Percentiles rank a stretch among this genome's conserved stretches.
phyloP scores from a whole-genome alignment of 768 basidiomycete genomes.

The Mycena metata region DNA sequence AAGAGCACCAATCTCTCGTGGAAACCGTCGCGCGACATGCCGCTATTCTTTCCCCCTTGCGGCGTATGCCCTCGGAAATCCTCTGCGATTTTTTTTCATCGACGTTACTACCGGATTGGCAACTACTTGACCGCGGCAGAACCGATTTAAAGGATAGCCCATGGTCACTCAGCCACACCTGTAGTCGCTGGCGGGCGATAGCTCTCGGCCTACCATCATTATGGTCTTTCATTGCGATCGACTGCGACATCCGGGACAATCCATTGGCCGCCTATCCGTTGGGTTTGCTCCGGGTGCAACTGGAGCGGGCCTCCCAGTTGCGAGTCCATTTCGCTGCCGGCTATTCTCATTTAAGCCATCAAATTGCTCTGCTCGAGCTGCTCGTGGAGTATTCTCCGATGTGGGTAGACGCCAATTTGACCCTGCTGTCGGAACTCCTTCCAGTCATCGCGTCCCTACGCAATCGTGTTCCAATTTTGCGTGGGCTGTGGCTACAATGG shows the following conservation, averaged over 20 bases:
- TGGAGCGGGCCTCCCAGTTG: not conserved
- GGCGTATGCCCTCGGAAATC: slow-evolving; percentile 3
- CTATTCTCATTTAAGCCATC: not conserved
- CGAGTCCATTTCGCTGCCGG: not conserved
- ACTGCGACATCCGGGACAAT: too few species aligned
- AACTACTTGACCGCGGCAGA: not conserved
- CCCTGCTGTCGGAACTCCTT: not conserved
- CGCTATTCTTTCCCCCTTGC: not conserved
- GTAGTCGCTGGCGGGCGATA: not conserved
- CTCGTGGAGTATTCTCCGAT: not conserved
- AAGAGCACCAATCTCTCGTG: not conserved
- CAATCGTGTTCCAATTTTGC: not conserved
- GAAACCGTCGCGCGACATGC: not conserved
- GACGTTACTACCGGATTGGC: not conserved
- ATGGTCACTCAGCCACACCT: not conserved
- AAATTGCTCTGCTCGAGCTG: not conserved
- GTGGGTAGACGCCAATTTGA: not conserved
- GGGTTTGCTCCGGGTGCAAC: not conserved
- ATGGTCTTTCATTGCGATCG: too few species aligned
- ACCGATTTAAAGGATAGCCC: not conserved
- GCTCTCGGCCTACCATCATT: too few species aligned
- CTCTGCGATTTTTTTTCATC: not conserved
- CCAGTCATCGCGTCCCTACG: not conserved
- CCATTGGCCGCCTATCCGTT: too few species aligned
- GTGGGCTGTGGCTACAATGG: not conserved